phyloP scores from a whole-genome alignment of 352 stramenopile genomes.

The Aphanomyces stellatus region DNA sequence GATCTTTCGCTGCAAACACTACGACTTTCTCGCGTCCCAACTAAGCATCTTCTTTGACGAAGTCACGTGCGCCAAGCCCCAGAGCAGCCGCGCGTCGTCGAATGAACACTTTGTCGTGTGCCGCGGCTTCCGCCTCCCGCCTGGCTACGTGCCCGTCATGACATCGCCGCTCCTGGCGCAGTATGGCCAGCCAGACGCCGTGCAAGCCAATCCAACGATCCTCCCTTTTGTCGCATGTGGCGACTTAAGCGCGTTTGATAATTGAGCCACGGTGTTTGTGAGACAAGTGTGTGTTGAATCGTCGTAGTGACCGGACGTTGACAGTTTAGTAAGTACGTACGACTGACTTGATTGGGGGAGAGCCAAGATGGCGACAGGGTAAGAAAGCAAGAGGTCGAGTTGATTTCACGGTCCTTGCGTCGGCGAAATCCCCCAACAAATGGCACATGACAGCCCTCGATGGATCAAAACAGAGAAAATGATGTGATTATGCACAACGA shows the following conservation, averaged over 20 bases:
- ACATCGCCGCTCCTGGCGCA: conserved; percentile 62
- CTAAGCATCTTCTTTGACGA: conserved; percentile 93
- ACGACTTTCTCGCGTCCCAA: conserved; percentile 94
- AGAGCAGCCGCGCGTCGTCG: conserved; percentile 91
- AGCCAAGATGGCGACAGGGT: too few species aligned
- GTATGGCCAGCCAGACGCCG: conserved; percentile 41
- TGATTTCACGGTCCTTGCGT: too few species aligned
- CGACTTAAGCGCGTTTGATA: conserved; percentile 89
- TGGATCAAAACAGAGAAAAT: too few species aligned
- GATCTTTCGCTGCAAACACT: conserved; percentile 97
- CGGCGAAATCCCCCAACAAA: too few species aligned
- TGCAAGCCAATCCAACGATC: conserved; percentile 51
- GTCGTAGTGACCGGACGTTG: too few species aligned
- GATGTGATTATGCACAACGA: too few species aligned
- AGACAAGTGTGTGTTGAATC: too few species aligned
- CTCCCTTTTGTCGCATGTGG: conserved; percentile 90
- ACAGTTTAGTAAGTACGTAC: too few species aligned
- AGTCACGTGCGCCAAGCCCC: conserved; percentile 96
- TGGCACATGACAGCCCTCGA: too few species aligned
- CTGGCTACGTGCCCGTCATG: conserved; percentile 80
- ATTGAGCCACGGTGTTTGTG: too few species aligned
- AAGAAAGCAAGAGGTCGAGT: too few species aligned
- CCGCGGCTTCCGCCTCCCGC: conserved; percentile 84
- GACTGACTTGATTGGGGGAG: too few species aligned
- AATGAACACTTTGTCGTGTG: conserved; percentile 97